A percentile compares a stretch with the other conserved stretches of the same genome.
phyloP scores from a whole-genome alignment of 768 basidiomycete species.

The Termitomyces sp. region DNA sequence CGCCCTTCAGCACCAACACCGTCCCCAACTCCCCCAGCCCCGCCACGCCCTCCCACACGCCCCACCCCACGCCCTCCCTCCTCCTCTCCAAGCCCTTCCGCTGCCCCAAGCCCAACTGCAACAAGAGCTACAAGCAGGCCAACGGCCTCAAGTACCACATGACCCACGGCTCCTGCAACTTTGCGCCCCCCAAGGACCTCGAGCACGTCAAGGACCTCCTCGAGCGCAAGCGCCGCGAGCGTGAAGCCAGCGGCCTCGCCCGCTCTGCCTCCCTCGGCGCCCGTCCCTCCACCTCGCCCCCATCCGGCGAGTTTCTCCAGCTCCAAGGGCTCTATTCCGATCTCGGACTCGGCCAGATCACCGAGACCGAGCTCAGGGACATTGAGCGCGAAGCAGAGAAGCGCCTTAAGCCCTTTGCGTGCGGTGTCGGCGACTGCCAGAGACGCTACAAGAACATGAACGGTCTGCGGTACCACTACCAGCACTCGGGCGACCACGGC shows the following conservation, averaged over 20 bases:
- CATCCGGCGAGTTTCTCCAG: constrained; percentile 10
- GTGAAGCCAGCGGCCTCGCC: constrained; percentile 22
- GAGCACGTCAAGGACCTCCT: constrained; percentile 75
- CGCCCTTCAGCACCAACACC: constrained; percentile 7
- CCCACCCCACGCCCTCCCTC: constrained; percentile 47
- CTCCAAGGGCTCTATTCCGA: constrained; percentile 20
- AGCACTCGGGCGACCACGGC: constrained; percentile 95
- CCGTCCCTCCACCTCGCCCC: not conserved
- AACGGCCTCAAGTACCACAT: constrained; percentile 95
- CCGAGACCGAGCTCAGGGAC: constrained; percentile 63
- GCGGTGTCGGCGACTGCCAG: constrained; percentile 82
- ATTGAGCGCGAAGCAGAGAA: constrained; percentile 85
- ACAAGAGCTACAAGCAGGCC: constrained; percentile 94
- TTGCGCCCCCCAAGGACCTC: constrained; percentile 83
- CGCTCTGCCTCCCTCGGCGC: constrained; percentile 15
- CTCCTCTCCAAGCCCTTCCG: constrained; percentile 82
- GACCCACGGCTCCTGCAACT: constrained; percentile 91
- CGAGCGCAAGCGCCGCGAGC: constrained; percentile 48
- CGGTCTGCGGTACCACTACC: constrained; percentile 93
- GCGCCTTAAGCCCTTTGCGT: constrained; percentile 80
- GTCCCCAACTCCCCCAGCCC: constrained; percentile 5
- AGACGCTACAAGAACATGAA: constrained; percentile 99
- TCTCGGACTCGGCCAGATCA: constrained; percentile 45
- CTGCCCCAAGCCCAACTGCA: constrained; percentile 94
- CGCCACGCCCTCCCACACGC: constrained; percentile 32